phyloP scores from a whole-genome alignment of 768 basidiomycete species.

The Amanita pseudoporphyria region DNA sequence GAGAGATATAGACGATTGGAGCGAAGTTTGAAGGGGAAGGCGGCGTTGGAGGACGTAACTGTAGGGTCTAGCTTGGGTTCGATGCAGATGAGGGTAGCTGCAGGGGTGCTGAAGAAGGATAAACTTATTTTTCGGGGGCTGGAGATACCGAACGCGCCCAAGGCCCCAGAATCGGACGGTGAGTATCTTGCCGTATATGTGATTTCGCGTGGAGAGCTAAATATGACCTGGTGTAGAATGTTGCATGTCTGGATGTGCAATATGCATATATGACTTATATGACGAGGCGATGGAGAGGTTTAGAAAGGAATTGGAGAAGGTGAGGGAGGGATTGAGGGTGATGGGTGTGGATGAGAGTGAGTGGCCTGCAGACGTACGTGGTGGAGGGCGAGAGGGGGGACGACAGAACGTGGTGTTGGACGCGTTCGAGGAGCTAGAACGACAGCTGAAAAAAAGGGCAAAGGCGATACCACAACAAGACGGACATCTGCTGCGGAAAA shows the following conservation, averaged over 20 bases:
- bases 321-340: slow-evolving; percentile 41
- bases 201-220: too few species aligned
- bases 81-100: neutral
- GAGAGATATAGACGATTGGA: slow-evolving; percentile 49
- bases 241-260: slow-evolving; percentile 90
- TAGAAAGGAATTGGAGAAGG: slow-evolving; percentile 36
- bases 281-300: slow-evolving; percentile 63
- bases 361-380: slow-evolving; percentile 55
- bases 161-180: slow-evolving; percentile 61
- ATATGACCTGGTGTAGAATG: slow-evolving; percentile 59
- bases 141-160: slow-evolving; percentile 51
- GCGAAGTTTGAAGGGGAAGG: slow-evolving; percentile 37
- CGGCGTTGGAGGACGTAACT: slow-evolving; percentile 14
- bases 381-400: neutral
- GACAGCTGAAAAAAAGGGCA: too few species aligned
- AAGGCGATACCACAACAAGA: too few species aligned
- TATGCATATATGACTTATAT: slow-evolving; percentile 89
- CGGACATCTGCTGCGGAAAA: neutral
- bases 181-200: slow-evolving; percentile 12
- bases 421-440: slow-evolving; percentile 71
- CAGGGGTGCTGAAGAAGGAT: neutral
- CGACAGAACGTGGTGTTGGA: slow-evolving; percentile 33
- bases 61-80: slow-evolving; percentile 10
- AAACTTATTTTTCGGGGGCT: slow-evolving; percentile 39
- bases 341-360: slow-evolving; percentile 41